A percentile compares a stretch with the other conserved stretches of the same genome.
These are phyloP conservation scores for Cladophialophora carrionii DNA, from an alignment of 2,329 filamentous ascomycete genomes.

Conservation along the genomic window DNA sequence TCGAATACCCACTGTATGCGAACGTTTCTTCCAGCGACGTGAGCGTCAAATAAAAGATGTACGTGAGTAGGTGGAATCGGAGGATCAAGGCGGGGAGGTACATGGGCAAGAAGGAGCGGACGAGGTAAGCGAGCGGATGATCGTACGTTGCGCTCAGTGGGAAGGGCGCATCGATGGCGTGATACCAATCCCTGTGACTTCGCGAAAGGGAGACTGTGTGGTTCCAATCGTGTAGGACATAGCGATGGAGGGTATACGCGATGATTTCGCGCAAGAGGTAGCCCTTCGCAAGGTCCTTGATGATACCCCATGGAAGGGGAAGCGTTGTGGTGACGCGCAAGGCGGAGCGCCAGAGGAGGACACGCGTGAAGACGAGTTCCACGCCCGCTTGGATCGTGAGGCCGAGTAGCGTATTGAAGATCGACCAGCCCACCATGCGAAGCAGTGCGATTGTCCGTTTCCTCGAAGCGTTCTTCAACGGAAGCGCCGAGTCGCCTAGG, in stretches of 20 bases:
- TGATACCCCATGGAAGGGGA: conserved; percentile 65
- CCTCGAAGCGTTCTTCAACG: conserved; percentile 49
- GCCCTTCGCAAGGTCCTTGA: conserved; percentile 58
- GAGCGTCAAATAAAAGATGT: conserved; percentile 57
- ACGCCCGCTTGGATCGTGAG: conserved; percentile 59
- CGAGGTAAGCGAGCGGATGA: conserved; percentile 60
- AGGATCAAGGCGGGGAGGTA: conserved; percentile 60
- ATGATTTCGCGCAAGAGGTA: conserved; percentile 65
- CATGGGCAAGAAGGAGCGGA: conserved; percentile 59
- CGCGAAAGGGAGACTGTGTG: conserved; percentile 39
- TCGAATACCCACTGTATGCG: conserved; percentile 62
- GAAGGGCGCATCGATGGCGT: conserved; percentile 54
- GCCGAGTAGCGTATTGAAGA: conserved; percentile 60
- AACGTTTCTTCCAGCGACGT: conserved; percentile 65
- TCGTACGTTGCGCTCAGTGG: conserved; percentile 64
- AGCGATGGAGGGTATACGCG: conserved; percentile 75
- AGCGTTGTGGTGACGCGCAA: conserved; percentile 62
- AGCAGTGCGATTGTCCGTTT: conserved; percentile 43
- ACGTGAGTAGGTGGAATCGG: conserved; percentile 65
- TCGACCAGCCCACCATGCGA: conserved; percentile 57
- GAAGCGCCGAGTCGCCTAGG: conserved; percentile 59
- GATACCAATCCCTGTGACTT: conserved; percentile 60
- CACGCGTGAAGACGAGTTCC: conserved; percentile 59
- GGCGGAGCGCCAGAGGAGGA: conserved; percentile 58
- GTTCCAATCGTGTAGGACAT: conserved; percentile 62